These are phyloP conservation scores for Wickerhamomyces subpelliculosus DNA, from an alignment of 805 yeast species.

Conservation along the genomic window DNA sequence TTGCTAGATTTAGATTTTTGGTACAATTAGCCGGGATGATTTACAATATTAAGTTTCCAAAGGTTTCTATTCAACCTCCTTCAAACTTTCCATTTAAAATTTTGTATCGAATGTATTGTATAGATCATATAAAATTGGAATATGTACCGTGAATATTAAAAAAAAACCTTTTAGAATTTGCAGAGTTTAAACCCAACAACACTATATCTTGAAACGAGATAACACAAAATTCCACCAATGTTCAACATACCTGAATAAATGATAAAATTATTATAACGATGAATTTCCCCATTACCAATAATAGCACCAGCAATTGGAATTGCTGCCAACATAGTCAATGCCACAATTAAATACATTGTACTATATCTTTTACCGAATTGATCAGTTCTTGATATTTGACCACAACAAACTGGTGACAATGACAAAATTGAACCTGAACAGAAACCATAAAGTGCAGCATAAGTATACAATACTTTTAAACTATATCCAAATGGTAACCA, in stretches of 20 bases:
- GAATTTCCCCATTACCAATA: constrained; percentile 24
- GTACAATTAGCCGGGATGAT: too few relatives aligned
- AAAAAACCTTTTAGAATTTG: too few relatives aligned
- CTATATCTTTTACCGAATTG: constrained; percentile 48
- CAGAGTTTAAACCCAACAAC: constrained; percentile 34
- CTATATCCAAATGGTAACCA: constrained; percentile 34
- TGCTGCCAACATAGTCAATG: constrained; percentile 38
- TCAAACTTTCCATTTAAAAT: too few relatives aligned
- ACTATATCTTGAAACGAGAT: constrained; percentile 30
- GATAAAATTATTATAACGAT: constrained; percentile 33
- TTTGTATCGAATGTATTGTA: too few relatives aligned
- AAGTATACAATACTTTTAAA: constrained; percentile 30
- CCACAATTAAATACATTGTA: constrained; percentile 46
- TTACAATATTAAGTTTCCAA: too few relatives aligned
- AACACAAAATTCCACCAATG: constrained; percentile 27
- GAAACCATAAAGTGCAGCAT: constrained; percentile 41
- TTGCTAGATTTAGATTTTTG: too few relatives aligned
- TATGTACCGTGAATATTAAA: too few relatives aligned
- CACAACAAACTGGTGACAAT: constrained; percentile 48
- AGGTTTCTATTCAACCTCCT: too few relatives aligned
- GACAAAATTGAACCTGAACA: constrained; percentile 46
- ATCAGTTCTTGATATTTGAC: constrained; percentile 45
- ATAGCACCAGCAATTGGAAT: constrained; percentile 41
- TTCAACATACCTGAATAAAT: constrained; percentile 33
- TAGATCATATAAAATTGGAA: too few relatives aligned